Evolutionary conservation across 495 filamentous ascomycete genomes (phyloP), one percentile per base, ranked within the genome.

Genomic region (Stereocaulon alpinum): DNA sequence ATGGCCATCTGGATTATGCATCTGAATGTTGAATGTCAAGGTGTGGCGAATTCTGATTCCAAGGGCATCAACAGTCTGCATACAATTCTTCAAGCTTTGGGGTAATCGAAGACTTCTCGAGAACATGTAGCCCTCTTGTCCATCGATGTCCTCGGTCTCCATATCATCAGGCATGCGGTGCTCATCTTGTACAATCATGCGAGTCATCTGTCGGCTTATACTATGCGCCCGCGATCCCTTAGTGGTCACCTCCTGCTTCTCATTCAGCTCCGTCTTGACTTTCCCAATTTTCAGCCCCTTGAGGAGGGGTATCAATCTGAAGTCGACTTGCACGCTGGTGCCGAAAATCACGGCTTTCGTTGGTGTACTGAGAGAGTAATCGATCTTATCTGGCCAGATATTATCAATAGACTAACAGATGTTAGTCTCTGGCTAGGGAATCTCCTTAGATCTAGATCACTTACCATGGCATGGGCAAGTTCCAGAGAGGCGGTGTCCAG

Each of bases 1-100:
- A 69, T 96, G 93, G 0, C 88, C 91, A 71, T 98, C 93, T 0
- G 93, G 92, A 64, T 97, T 96, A 63, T 89, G 84, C 34, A 98
- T 77, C 61, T 90, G 86, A 58, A 98, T 82, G 56, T 86, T 85
- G 67, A 96, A 80, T 71, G 85, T 86, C 51, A 96, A 74, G 73
- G 89, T 92, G 69, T 98, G 93, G 47, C 86, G 76, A 20, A 96
- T 78, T 68, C 88, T 92, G 71, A 98, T 93, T 15, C 86, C 85
- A 64, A 84, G 80, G 15, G 80, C 80, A 55, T 94, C 88, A 44
- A 88, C 85, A 63, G 94, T 87, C 70, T 97, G 93, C 43, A 96
- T 71, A 72, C 93, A 96, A 37, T 76, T 76, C 56, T 80, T 80
- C 60, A 98, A 73, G 40, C 77, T 87, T 71, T 83, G 87, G 5